A percentile compares a stretch with the other conserved stretches of the same genome.
These are phyloP conservation scores for Waitea zeae DNA, from an alignment of 1,284 basidiomycete species.

Conservation along the genomic window DNA sequence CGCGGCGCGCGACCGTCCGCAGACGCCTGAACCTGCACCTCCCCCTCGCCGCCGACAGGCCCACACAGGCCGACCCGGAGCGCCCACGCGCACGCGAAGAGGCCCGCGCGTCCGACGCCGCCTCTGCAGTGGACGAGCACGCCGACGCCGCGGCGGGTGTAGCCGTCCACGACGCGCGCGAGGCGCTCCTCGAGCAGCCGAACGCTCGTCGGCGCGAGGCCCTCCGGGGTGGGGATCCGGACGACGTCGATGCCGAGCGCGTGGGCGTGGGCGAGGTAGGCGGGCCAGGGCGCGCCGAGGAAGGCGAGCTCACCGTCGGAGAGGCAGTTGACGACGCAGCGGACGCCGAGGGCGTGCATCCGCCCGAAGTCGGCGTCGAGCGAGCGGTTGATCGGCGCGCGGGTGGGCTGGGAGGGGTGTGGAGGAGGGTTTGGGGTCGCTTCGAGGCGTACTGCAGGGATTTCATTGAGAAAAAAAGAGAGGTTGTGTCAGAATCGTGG, in stretches of 20 bases:
- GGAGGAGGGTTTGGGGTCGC: too few relatives aligned
- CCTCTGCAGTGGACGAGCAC: conserved; percentile 89
- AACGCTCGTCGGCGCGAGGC: conserved; percentile 62
- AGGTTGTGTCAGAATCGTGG: too few relatives aligned
- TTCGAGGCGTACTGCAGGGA: conserved; percentile 58
- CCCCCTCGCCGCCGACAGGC: conserved; percentile 23
- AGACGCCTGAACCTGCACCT: not conserved
- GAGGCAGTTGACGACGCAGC: conserved; percentile 76
- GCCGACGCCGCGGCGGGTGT: conserved; percentile 60
- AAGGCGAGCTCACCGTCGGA: conserved; percentile 44
- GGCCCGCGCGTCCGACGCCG: conserved; percentile 86
- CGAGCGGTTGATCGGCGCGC: conserved; percentile 76
- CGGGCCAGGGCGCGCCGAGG: conserved; percentile 34
- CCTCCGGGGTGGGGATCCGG: conserved; percentile 78
- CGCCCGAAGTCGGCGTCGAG: conserved; percentile 61
- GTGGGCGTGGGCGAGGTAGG: conserved; percentile 24
- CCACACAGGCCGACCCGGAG: conserved; percentile 82
- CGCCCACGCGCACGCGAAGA: conserved; percentile 88
- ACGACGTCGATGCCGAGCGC: conserved; percentile 30
- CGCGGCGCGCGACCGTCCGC: not conserved
- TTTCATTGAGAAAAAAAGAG: too few relatives aligned
- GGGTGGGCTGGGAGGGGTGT: not conserved
- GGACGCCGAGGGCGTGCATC: conserved; percentile 56
- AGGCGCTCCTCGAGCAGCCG: conserved; percentile 53
- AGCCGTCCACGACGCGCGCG: conserved; percentile 49